These are phyloP conservation scores for Arthrobotrys sphaeroides DNA, from an alignment of 2,329 filamentous ascomycete species.

Conservation along the genomic window DNA sequence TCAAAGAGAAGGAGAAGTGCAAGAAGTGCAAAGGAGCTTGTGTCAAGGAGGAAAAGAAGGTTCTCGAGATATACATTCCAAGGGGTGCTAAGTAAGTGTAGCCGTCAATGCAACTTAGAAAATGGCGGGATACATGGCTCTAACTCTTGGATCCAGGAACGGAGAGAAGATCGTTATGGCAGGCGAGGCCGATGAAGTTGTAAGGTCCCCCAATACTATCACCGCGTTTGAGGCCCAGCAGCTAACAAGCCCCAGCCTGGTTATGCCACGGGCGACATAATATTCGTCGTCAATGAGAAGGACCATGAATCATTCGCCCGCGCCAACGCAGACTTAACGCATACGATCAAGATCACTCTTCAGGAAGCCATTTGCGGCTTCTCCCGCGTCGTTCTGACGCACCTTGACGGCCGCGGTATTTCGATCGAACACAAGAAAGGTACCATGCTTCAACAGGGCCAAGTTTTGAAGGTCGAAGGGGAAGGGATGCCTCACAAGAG, in stretches of 20 bases:
- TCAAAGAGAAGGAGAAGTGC: constrained; percentile 96
- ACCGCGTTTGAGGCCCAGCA: not conserved
- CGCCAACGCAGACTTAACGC: constrained; percentile 82
- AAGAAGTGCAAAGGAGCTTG: constrained; percentile 98
- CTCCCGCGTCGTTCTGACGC: constrained; percentile 86
- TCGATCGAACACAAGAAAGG: constrained; percentile 80
- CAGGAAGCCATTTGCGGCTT: constrained; percentile 88
- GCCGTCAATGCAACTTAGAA: not conserved
- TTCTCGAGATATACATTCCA: constrained; percentile 94
- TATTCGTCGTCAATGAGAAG: constrained; percentile 86
- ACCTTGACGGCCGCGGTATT: constrained; percentile 92
- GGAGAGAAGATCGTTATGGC: constrained; percentile 90
- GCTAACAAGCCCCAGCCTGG: constrained; percentile 45
- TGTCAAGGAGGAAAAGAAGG: constrained; percentile 87
- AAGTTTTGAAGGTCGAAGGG: constrained; percentile 83
- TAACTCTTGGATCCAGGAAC: constrained; percentile 64
- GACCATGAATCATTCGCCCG: constrained; percentile 83
- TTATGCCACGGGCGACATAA: constrained; percentile 76
- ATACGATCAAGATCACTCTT: constrained; percentile 81
- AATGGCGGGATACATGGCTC: not conserved
- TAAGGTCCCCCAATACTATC: constrained; percentile 66
- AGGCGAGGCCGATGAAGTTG: constrained; percentile 92
- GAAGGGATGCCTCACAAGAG: constrained; percentile 96
- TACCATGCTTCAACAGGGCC: constrained; percentile 81
- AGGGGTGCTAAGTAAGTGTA: constrained; percentile 73